phyloP scores from a whole-genome alignment of 2,329 filamentous ascomycete species.

The Hirsutella rhossiliensis region DNA sequence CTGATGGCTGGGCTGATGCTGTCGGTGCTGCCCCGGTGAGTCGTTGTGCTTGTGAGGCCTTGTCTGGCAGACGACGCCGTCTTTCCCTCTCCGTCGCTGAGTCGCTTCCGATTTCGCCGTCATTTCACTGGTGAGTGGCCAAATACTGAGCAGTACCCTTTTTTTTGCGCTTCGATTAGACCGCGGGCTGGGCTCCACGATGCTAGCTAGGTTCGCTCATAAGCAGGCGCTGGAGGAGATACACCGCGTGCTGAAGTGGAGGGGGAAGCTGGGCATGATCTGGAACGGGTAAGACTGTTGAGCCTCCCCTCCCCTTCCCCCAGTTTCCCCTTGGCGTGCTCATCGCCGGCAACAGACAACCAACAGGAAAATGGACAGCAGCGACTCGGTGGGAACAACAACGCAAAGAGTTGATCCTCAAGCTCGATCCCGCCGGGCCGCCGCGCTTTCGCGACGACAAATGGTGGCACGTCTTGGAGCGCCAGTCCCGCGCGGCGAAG shows the following conservation, averaged over 20 bases:
- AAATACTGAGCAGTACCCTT: not conserved
- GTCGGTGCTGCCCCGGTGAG: constrained; percentile 57
- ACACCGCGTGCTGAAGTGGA: constrained; percentile 50
- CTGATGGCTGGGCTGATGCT: constrained; percentile 49
- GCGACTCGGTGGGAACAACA: constrained; percentile 48
- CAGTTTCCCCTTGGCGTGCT: not conserved
- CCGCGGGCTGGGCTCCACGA: not conserved
- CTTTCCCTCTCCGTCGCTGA: not conserved
- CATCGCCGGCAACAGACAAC: constrained; percentile 38
- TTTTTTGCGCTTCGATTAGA: too few relatives aligned
- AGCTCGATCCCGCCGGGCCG: constrained; percentile 40
- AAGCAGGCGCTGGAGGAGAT: constrained; percentile 51
- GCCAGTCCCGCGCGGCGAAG: constrained; percentile 34
- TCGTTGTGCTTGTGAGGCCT: constrained; percentile 1
- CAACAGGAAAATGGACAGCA: constrained; percentile 43
- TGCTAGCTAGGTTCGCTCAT: constrained; percentile 49
- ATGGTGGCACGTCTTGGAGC: constrained; percentile 54
- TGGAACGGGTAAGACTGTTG: constrained; percentile 66
- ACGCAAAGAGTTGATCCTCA: constrained; percentile 46
- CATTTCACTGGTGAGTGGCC: constrained; percentile 41
- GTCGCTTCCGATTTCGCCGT: constrained; percentile 10
- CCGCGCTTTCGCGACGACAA: constrained; percentile 51
- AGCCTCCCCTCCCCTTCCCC: constrained; percentile 9
- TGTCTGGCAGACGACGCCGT: not conserved
- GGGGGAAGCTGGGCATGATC: constrained; percentile 50